These are phyloP conservation scores for Carnegiea gigantea DNA, from an alignment of 179 eudicot genomes.

Conservation along the genomic window DNA sequence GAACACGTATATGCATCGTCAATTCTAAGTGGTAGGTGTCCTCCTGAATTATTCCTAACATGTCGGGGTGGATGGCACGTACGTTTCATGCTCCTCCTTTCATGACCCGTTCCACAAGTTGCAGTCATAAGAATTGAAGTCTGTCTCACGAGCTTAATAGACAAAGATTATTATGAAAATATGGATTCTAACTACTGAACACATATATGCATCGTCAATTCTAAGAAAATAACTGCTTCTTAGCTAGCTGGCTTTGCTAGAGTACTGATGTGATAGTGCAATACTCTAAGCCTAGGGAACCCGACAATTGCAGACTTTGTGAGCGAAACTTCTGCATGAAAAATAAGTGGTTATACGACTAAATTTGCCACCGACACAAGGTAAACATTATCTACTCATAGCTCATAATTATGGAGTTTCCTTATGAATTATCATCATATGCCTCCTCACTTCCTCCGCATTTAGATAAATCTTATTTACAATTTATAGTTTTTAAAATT, in stretches of 20 bases:
- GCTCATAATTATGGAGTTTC: too few species aligned
- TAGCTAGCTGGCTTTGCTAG: background rate
- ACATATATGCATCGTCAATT: background rate
- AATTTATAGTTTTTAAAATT: too few species aligned
- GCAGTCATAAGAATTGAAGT: background rate
- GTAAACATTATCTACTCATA: background rate
- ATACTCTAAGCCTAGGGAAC: background rate
- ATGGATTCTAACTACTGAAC: background rate
- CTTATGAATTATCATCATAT: too few species aligned
- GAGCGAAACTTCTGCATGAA: background rate
- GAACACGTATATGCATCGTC: too few species aligned
- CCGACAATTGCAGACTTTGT: background rate
- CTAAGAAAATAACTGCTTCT: background rate
- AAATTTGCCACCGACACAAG: background rate
- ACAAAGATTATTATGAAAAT: background rate
- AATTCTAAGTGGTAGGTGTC: background rate
- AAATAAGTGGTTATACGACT: background rate
- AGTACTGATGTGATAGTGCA: background rate
- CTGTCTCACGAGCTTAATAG: background rate
- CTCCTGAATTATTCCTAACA: background rate
- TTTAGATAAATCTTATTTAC: too few species aligned
- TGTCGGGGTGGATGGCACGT: background rate
- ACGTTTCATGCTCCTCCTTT: background rate
- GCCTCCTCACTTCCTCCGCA: too few species aligned
- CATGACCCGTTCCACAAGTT: background rate